Conservation (phyloP, 108 stramenopile species). For the Epithemia pelagica region DNA sequence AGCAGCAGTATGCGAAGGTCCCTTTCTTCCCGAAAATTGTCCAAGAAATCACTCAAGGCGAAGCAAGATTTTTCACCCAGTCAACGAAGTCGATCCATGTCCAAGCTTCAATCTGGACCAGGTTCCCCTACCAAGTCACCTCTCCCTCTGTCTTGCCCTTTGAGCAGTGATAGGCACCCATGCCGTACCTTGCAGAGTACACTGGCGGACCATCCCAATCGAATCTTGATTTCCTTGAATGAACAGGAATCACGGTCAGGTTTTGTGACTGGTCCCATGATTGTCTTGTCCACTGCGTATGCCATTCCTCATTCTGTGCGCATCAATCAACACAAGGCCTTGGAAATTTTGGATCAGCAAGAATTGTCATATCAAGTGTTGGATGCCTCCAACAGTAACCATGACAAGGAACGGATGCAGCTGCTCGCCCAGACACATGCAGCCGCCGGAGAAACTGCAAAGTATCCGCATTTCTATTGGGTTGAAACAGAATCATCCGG, state of each 20-base stretch:
- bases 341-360: neutral
- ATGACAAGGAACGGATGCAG: neutral
- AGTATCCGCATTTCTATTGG: neutral
- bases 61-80: neutral
- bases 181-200: no score
- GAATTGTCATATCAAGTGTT: neutral
- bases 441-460: neutral
- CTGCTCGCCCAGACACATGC: neutral
- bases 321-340: neutral
- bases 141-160: neutral
- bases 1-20: neutral
- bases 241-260: neutral
- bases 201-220: no score
- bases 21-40: neutral
- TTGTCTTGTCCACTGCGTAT: neutral
- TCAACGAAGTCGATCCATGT: neutral
- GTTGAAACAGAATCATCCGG: neutral
- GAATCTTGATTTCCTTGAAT: neutral
- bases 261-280: neutral
- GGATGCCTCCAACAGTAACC: neutral
- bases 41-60: neutral
- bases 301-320: neutral
- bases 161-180: no score
- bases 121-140: no score
- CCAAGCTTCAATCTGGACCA: no score